Percentiles rank a stretch among this genome's conserved stretches.
phyloP scores from a whole-genome alignment of 768 basidiomycete species.

The Amanita phalloides region DNA sequence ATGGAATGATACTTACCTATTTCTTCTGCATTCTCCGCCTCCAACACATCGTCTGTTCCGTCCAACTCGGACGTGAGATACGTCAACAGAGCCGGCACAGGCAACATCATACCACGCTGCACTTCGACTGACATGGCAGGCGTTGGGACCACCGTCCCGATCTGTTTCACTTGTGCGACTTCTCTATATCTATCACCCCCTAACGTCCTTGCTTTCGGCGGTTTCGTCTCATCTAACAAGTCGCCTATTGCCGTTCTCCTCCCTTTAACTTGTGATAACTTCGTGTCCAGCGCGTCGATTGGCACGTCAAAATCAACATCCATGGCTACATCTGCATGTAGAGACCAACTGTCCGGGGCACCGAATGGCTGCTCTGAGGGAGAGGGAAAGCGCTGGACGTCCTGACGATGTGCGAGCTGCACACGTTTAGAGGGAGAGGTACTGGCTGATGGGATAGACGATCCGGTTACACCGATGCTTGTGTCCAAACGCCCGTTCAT shows the following conservation, averaged over 20 bases:
- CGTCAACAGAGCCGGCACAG: conserved; percentile 50
- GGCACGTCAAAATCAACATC: conserved; percentile 48
- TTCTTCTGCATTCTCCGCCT: conserved; percentile 68
- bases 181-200: conserved; percentile 57
- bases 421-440: conserved; percentile 25
- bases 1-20: conserved; percentile 29
- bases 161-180: conserved; percentile 41
- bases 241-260: conserved; percentile 34
- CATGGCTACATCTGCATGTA: conserved; percentile 31
- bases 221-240: conserved; percentile 27
- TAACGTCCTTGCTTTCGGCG: conserved; percentile 39
- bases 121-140: conserved; percentile 8
- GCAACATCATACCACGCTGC: conserved; percentile 26
- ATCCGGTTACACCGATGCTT: background rate
- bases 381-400: conserved; percentile 27
- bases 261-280: conserved; percentile 6
- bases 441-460: conserved; percentile 11
- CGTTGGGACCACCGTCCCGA: conserved; percentile 21
- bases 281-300: conserved; percentile 41
- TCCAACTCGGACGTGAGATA: conserved; percentile 51
- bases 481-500: conserved; percentile 5
- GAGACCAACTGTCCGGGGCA: conserved; percentile 25
- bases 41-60: conserved; percentile 57
- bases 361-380: conserved; percentile 41
- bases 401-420: conserved; percentile 21